Conservation (phyloP, 805 yeast genomes). For the Hanseniaspora thailandica region DNA sequence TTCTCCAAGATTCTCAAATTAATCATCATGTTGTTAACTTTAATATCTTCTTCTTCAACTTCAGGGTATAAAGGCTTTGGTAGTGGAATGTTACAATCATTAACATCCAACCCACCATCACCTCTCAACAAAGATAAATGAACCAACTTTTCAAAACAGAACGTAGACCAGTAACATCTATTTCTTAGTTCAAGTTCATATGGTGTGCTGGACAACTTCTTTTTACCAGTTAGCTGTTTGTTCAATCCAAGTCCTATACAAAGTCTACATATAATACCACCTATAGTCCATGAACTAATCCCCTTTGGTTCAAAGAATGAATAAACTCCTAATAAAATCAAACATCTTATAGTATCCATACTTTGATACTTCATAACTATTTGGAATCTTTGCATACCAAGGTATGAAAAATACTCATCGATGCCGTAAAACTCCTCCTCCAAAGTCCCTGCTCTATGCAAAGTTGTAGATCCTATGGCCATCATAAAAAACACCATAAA, state of each 20-base stretch:
- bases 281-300: slow-evolving; percentile 41
- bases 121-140: slow-evolving; percentile 38
- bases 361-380: slow-evolving; percentile 32
- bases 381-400: slow-evolving; percentile 34
- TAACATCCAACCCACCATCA: slow-evolving; percentile 38
- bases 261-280: slow-evolving; percentile 37
- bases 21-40: slow-evolving; percentile 34
- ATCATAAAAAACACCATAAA: slow-evolving; percentile 43
- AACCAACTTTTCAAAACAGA: slow-evolving; percentile 38
- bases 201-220: slow-evolving; percentile 25
- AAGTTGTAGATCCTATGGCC: slow-evolving; percentile 44
- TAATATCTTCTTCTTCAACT: slow-evolving; percentile 31
- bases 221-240: slow-evolving; percentile 27
- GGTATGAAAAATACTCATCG: slow-evolving; percentile 32
- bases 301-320: slow-evolving; percentile 42
- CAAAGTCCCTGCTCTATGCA: slow-evolving; percentile 33
- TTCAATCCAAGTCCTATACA: slow-evolving; percentile 38
- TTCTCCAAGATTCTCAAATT: slow-evolving; percentile 39
- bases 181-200: slow-evolving; percentile 35
- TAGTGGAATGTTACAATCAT: slow-evolving; percentile 37
- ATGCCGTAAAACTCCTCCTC: slow-evolving; percentile 29
- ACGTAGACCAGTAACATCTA: slow-evolving; percentile 41
- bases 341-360: slow-evolving; percentile 32
- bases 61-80: slow-evolving; percentile 34
- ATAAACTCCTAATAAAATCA: slow-evolving; percentile 38